Conservation (phyloP, 768 basidiomycete species). For the Mycena vulgaris region DNA sequence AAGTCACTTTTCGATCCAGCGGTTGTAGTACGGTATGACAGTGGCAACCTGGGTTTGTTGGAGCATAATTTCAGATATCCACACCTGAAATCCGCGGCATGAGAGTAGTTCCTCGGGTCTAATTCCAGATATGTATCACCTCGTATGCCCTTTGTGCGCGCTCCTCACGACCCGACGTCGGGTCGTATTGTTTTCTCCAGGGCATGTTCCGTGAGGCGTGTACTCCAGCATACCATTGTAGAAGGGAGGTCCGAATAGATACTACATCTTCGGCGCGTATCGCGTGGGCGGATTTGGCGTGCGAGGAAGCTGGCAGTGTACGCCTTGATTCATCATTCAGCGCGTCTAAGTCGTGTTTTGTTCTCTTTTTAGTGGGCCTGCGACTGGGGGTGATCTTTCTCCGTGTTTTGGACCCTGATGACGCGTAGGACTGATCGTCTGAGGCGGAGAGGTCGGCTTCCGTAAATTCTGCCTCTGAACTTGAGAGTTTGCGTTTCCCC, state of each 20-base stretch:
- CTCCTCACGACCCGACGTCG: conserved; percentile 65
- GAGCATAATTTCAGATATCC: conserved; percentile 95
- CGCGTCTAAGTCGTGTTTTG: conserved; percentile 21
- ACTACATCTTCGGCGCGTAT: conserved; percentile 53
- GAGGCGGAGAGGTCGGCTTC: conserved; percentile 28
- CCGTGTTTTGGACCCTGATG: conserved; percentile 21
- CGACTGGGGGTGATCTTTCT: conserved; percentile 7
- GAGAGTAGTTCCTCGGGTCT: not conserved
- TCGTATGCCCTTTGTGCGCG: conserved; percentile 93
- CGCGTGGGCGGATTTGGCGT: conserved; percentile 65
- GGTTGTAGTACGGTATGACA: conserved; percentile 94
- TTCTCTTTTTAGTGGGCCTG: conserved; percentile 30
- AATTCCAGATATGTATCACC: conserved; percentile 60
- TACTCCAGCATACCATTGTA: conserved; percentile 81
- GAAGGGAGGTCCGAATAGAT: conserved; percentile 64
- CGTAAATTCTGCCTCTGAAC: conserved; percentile 6
- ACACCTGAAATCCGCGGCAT: conserved; percentile 66
- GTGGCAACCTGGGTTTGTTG: conserved; percentile 96
- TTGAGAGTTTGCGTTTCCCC: conserved; percentile 33
- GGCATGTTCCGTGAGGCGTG: conserved; percentile 87
- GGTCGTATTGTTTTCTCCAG: conserved; percentile 86
- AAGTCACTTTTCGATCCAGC: conserved; percentile 84
- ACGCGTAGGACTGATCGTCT: conserved; percentile 28
- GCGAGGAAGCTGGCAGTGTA: conserved; percentile 43
- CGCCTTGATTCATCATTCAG: conserved; percentile 28